These are phyloP conservation scores for Candolleomyces eurysporus DNA, from an alignment of 768 basidiomycete species.

Conservation along the genomic window DNA sequence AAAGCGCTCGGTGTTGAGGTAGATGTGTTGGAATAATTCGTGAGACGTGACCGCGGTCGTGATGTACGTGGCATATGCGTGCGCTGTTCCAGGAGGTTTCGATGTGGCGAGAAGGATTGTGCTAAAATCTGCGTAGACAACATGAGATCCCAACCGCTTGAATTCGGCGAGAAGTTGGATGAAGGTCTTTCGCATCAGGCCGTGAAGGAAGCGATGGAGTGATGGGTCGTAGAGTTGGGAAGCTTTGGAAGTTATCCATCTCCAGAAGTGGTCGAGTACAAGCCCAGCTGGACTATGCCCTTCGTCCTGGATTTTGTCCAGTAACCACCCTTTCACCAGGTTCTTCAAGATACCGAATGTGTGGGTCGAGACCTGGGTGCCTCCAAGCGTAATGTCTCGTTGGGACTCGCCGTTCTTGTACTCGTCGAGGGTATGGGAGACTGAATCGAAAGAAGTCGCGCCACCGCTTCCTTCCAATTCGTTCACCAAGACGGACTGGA, in stretches of 20 bases:
- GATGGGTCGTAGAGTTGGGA: conserved; percentile 91
- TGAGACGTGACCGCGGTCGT: conserved; percentile 90
- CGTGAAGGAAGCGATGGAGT: conserved; percentile 89
- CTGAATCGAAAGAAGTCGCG: conserved; percentile 89
- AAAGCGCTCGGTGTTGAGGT: conserved; percentile 80
- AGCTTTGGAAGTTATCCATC: conserved; percentile 87
- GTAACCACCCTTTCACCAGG: conserved; percentile 89
- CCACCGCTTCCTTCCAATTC: conserved; percentile 97
- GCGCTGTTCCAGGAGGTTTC: conserved; percentile 93
- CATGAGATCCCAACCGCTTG: conserved; percentile 88
- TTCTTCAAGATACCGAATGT: conserved; percentile 82
- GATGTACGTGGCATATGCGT: conserved; percentile 95
- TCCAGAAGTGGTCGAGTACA: conserved; percentile 93
- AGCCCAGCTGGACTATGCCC: conserved; percentile 64
- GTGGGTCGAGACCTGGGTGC: conserved; percentile 83
- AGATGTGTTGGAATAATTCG: conserved; percentile 93
- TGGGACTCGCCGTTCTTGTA: conserved; percentile 72
- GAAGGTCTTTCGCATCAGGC: conserved; percentile 97
- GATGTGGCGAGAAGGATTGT: conserved; percentile 88
- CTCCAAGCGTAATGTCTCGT: conserved; percentile 80
- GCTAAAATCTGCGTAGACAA: conserved; percentile 93
- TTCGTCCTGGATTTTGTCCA: conserved; percentile 76
- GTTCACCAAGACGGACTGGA: conserved; percentile 94
- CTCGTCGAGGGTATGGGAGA: conserved; percentile 87
- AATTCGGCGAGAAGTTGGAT: conserved; percentile 96